Conservation (phyloP, 23 red algal species). For the Porphyridium purpureum region DNA sequence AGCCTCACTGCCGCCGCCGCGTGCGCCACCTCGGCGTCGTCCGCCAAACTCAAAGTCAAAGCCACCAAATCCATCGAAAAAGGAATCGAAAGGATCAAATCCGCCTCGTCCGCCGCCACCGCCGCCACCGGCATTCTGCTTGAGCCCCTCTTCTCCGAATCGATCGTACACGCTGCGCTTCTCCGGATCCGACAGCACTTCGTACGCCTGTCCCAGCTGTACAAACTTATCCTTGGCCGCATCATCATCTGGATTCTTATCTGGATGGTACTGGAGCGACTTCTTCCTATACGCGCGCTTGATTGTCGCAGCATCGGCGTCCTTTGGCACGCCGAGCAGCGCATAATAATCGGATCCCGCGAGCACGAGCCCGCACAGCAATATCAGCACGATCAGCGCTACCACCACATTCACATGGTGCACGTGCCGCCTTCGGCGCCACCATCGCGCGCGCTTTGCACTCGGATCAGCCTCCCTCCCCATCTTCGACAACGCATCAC, state of each 20-base stretch:
- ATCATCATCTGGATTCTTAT: conserved; percentile 86
- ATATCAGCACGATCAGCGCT: no score
- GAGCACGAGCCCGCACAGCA: no score
- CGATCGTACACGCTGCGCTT: conserved; percentile 72
- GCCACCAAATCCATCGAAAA: conserved; percentile 20
- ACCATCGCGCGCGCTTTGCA: no score
- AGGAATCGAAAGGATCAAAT: conserved; percentile 33
- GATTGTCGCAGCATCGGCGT: conserved; percentile 65
- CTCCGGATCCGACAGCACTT: conserved; percentile 42
- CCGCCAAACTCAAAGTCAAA: no score
- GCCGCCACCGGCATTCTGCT: conserved; percentile 6
- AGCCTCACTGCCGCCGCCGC: conserved; percentile 4
- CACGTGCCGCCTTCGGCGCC: no score
- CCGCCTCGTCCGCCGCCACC: conserved; percentile 7
- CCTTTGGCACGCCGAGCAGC: conserved; percentile 72
- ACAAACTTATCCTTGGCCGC: conserved; percentile 39
- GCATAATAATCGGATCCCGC: conserved; percentile 89
- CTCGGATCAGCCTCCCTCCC: no score
- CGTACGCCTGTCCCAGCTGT: conserved; percentile 73
- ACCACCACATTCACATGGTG: no score
- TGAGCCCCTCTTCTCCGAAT: conserved; percentile 75
- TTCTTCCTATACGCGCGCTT: conserved; percentile 85
- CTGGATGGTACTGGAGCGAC: conserved; percentile 20
- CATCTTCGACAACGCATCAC: no score
- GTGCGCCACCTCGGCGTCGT: conserved; percentile 12